A percentile compares a stretch with the other conserved stretches of the same genome.
phyloP scores from a whole-genome alignment of 2,329 filamentous ascomycete species.

The Colletotrichum filicis region DNA sequence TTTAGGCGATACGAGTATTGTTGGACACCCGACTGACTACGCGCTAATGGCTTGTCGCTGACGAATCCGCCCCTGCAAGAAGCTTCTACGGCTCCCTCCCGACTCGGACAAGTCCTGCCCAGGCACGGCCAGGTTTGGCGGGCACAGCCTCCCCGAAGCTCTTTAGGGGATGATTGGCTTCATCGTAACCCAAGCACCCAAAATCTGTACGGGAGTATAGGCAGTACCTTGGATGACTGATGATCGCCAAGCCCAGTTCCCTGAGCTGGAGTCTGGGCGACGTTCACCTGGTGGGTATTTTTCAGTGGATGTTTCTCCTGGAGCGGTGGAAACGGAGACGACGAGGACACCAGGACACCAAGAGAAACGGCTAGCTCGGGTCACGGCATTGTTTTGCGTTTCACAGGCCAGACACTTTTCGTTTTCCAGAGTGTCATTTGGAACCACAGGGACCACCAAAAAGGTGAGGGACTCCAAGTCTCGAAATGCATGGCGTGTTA shows the following conservation, averaged over 20 bases:
- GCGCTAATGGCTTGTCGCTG: constrained; percentile 18
- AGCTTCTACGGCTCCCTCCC: neutral
- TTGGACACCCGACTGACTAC: constrained; percentile 12
- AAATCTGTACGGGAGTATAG: too few relatives aligned
- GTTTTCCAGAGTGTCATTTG: constrained; percentile 14
- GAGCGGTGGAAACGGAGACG: neutral
- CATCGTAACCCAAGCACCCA: constrained; percentile 9
- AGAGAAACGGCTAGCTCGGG: constrained; percentile 25
- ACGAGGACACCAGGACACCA: neutral
- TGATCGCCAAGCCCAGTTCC: constrained; percentile 30
- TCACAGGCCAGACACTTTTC: constrained; percentile 28
- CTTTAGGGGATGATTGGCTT: constrained; percentile 19
- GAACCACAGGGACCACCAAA: neutral
- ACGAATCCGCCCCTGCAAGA: constrained; percentile 13
- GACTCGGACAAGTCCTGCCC: constrained; percentile 23
- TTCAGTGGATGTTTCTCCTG: constrained; percentile 11
- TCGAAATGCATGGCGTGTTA: constrained; percentile 9
- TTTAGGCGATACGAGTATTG: constrained; percentile 18
- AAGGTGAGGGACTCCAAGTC: neutral
- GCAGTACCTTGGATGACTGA: neutral
- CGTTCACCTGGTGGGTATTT: constrained; percentile 16
- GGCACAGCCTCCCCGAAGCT: constrained; percentile 11
- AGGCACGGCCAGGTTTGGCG: neutral
- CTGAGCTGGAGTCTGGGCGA: constrained; percentile 26
- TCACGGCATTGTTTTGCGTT: constrained; percentile 28